Evolutionary conservation across 2,329 filamentous ascomycete species (phyloP).

Genomic region (Teratosphaeriaceae sp.): DNA sequence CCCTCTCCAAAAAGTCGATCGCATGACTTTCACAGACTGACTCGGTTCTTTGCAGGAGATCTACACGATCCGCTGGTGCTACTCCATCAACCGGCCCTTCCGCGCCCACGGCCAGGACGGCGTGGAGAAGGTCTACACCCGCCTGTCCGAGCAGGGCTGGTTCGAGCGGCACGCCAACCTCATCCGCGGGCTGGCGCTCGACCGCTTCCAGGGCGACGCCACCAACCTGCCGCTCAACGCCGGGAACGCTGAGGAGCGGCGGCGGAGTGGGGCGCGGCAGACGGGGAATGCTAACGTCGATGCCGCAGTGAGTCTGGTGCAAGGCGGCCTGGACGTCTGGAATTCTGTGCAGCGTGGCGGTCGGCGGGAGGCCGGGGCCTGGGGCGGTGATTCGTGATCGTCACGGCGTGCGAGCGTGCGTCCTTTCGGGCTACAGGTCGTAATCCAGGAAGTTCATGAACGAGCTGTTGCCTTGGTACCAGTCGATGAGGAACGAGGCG

Average conservation of each 20-base stretch:
- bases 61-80: conserved; percentile 58
- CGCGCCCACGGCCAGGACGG: conserved; percentile 19
- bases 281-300: conserved; percentile 19
- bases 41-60: too few species aligned
- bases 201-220: conserved; percentile 45
- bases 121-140: conserved; percentile 48
- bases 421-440: too few species aligned
- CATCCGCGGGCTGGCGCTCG: conserved; percentile 54
- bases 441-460: conserved; percentile 13
- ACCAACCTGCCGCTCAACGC: conserved; percentile 17
- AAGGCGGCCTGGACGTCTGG: conserved; percentile 19
- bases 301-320: conserved; percentile 20
- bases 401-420: too few species aligned
- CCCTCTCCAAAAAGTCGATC: too few species aligned
- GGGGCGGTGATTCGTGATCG: conserved; percentile 18
- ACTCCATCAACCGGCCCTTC: too few species aligned
- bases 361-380: conserved; percentile 8
- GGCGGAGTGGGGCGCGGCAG: conserved; percentile 10
- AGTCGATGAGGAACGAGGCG: conserved; percentile 11
- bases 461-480: conserved; percentile 12
- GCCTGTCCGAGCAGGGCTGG: conserved; percentile 49
- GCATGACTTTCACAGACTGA: too few species aligned
- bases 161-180: conserved; percentile 56
- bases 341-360: conserved; percentile 16
- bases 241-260: conserved; percentile 35